phyloP scores from a whole-genome alignment of 2,329 filamentous ascomycete genomes.

The Aureobasidium sp. region DNA sequence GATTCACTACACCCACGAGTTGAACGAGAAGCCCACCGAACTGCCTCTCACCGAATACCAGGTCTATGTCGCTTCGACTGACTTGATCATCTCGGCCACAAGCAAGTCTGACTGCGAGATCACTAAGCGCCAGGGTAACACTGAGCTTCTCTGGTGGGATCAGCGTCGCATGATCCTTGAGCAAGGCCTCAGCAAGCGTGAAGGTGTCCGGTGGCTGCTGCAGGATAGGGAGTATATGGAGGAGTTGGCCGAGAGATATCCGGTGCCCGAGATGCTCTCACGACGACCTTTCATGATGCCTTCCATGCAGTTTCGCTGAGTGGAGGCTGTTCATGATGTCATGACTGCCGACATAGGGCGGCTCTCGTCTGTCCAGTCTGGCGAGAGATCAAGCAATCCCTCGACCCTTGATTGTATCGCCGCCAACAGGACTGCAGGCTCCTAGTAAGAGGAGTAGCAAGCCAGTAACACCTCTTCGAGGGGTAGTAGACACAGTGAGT shows the following conservation, averaged over 20 bases:
- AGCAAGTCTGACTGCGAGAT: background rate
- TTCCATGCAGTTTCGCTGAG: background rate
- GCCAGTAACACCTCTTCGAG: too few relatives aligned
- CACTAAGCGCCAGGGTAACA: fast-evolving
- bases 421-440: too few relatives aligned
- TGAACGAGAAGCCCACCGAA: too few relatives aligned
- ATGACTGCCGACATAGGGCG: too few relatives aligned
- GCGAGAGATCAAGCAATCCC: too few relatives aligned
- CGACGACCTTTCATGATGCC: background rate
- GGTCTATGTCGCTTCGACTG: too few relatives aligned
- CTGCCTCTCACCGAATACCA: too few relatives aligned
- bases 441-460: too few relatives aligned
- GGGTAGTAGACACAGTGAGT: too few relatives aligned
- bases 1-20: too few relatives aligned
- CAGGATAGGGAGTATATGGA: background rate
- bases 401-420: too few relatives aligned
- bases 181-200: fast-evolving
- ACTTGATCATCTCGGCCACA: background rate
- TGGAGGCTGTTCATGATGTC: background rate
- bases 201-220: background rate
- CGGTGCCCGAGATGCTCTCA: background rate
- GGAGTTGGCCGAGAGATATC: background rate
- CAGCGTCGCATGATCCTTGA: background rate
- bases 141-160: background rate
- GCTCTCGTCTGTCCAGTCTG: too few relatives aligned